Evolutionary conservation across 2,329 filamentous ascomycete species (phyloP).

Genomic region (Neofusicoccum kwambonambiense): DNA sequence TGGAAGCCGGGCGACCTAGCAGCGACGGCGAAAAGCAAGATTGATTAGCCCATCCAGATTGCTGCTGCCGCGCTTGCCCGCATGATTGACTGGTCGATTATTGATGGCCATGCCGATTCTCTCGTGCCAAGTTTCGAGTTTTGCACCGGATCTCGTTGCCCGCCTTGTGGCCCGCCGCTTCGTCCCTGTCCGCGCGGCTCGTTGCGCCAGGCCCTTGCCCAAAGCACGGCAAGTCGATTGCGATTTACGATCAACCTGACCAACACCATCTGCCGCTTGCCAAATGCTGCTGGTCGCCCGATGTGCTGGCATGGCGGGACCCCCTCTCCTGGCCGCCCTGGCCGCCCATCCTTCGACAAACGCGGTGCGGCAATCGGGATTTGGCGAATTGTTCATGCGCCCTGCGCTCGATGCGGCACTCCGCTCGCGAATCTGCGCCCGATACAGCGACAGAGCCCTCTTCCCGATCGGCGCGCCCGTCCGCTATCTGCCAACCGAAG

Average conservation of each 20-base stretch:
- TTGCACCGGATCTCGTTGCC: background rate
- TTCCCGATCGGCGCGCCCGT: background rate
- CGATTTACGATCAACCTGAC: conserved; percentile 1
- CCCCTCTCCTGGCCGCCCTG: background rate
- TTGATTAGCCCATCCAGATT: conserved; percentile 1
- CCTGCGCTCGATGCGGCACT: background rate
- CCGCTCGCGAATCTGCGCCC: conserved; percentile 7
- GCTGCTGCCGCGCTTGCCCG: background rate
- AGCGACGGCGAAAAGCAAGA: conserved; percentile 5
- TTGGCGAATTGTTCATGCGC: conserved; percentile 6
- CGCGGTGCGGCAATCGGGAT: conserved; percentile 4
- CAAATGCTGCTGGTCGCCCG: conserved; percentile 22
- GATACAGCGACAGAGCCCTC: background rate
- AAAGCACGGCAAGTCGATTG: background rate
- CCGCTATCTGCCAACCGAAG: background rate
- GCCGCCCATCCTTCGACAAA: conserved; percentile 11
- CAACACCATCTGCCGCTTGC: conserved; percentile 1
- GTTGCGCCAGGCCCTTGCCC: background rate
- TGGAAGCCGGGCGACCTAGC: conserved; percentile 1
- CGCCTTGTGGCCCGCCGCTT: background rate
- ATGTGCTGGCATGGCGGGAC: conserved; percentile 36
- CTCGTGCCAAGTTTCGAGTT: background rate
- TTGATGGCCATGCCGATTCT: background rate
- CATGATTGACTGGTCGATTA: background rate
- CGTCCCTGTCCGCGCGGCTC: conserved; percentile 3